Evolutionary conservation across 331 rosid species (phyloP).

Genomic region (Cydonia oblonga): DNA sequence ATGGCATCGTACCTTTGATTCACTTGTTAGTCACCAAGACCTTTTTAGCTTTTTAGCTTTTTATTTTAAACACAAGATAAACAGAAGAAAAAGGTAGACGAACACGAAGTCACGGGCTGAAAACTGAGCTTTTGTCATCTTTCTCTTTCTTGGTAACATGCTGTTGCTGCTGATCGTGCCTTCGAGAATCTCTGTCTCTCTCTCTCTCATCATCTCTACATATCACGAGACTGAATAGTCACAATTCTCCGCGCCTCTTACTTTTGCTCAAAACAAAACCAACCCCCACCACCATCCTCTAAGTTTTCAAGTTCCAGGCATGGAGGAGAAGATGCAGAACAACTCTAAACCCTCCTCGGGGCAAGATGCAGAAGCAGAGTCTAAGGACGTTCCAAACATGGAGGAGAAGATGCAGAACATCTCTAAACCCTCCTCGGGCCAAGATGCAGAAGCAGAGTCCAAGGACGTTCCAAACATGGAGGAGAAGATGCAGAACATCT

Average conservation of each 20-base stretch:
- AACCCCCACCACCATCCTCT: background rate
- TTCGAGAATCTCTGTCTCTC: background rate
- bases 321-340: too few relatives aligned
- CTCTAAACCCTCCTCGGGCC: too few relatives aligned
- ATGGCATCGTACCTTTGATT: background rate
- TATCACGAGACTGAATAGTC: constrained; percentile 20
- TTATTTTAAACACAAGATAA: background rate
- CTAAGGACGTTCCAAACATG: background rate
- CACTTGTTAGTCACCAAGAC: constrained; percentile 2
- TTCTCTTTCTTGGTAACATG: constrained; percentile 9
- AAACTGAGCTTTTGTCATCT: constrained; percentile 43
- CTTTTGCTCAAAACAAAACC: constrained; percentile 3
- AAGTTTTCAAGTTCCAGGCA: background rate
- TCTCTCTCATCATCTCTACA: background rate
- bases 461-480: background rate
- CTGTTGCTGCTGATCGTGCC: background rate
- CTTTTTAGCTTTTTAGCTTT: too few relatives aligned
- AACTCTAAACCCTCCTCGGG: too few relatives aligned
- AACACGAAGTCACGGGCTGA: constrained; percentile 60
- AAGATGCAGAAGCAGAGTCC: too few relatives aligned
- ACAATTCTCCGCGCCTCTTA: background rate
- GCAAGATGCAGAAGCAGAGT: too few relatives aligned
- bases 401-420: too few relatives aligned
- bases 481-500: constrained; percentile 34
- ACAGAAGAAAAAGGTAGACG: constrained; percentile 1